Percentiles rank a stretch among this genome's conserved stretches.
Conservation (phyloP, 805 yeast species). For the Saccharomycopsis lassenensis region DNA sequence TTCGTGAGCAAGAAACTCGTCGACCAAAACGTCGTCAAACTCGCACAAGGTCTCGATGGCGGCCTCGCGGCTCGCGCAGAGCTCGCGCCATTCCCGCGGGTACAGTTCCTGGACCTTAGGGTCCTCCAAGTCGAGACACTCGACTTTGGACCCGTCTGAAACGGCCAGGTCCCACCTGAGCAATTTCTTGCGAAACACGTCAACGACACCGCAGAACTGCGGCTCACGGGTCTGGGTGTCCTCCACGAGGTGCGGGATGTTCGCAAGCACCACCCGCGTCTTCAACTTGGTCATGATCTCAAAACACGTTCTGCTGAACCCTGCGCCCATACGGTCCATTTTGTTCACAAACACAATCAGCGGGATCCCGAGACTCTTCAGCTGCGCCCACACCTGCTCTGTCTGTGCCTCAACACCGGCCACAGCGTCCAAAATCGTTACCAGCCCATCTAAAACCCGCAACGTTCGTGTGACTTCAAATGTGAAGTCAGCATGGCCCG, state of each 20-base stretch:
- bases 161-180: slow-evolving; percentile 33
- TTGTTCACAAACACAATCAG: slow-evolving; percentile 75
- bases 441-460: slow-evolving; percentile 89
- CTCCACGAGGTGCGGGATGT: slow-evolving; percentile 58
- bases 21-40: slow-evolving; percentile 65
- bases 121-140: slow-evolving; percentile 33
- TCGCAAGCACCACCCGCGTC: slow-evolving; percentile 65
- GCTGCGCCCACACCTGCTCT: slow-evolving; percentile 93
- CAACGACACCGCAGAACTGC: slow-evolving; percentile 61
- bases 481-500: slow-evolving; percentile 96
- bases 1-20: slow-evolving; percentile 57
- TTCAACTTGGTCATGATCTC: slow-evolving; percentile 69
- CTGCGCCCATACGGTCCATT: slow-evolving; percentile 96
- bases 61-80: slow-evolving; percentile 53
- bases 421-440: slow-evolving; percentile 85
- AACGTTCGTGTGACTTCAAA: slow-evolving; percentile 88
- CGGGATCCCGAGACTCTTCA: slow-evolving; percentile 57
- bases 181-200: slow-evolving; percentile 53
- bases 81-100: slow-evolving; percentile 35
- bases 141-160: slow-evolving; percentile 36
- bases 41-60: slow-evolving; percentile 79
- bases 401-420: slow-evolving; percentile 99
- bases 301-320: slow-evolving; percentile 79
- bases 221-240: slow-evolving; percentile 28
- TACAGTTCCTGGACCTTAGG: slow-evolving; percentile 21